Conservation (phyloP, 1,284 basidiomycete species). For the Cryptococcus sp. region DNA sequence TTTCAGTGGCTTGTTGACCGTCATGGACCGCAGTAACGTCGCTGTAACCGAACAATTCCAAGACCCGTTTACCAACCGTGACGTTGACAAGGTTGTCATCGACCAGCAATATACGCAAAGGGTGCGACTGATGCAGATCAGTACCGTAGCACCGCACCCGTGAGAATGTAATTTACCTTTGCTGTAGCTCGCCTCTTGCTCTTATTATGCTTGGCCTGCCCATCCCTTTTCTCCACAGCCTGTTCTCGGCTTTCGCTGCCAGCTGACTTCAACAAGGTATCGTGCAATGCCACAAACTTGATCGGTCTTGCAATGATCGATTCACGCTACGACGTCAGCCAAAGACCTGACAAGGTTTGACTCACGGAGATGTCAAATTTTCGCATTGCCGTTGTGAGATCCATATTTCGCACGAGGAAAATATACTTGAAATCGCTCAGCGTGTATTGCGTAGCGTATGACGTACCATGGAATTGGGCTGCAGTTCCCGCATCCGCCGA, state of each 20-base stretch:
- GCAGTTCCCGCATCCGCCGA: conserved; percentile 24
- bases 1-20: conserved; percentile 43
- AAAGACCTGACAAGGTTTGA: not conserved
- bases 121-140: conserved; percentile 14
- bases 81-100: conserved; percentile 50
- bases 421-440: conserved; percentile 27
- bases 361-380: conserved; percentile 24
- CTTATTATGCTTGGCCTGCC: not conserved
- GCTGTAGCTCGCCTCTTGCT: not conserved
- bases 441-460: not conserved
- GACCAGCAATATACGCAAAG: conserved; percentile 46
- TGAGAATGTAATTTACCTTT: not conserved
- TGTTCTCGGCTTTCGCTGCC: not conserved
- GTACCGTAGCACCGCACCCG: not conserved
- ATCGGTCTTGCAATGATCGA: conserved; percentile 44
- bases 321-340: conserved; percentile 22
- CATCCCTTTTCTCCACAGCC: not conserved
- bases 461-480: conserved; percentile 33
- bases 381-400: conserved; percentile 27
- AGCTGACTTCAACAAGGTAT: conserved; percentile 13
- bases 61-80: conserved; percentile 39
- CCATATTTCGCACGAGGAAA: conserved; percentile 36
- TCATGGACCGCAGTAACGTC: conserved; percentile 37
- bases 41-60: conserved; percentile 47
- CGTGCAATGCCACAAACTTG: conserved; percentile 41